phyloP scores from a whole-genome alignment of 2,329 filamentous ascomycete genomes.

The Colletotrichum brevisporum region DNA sequence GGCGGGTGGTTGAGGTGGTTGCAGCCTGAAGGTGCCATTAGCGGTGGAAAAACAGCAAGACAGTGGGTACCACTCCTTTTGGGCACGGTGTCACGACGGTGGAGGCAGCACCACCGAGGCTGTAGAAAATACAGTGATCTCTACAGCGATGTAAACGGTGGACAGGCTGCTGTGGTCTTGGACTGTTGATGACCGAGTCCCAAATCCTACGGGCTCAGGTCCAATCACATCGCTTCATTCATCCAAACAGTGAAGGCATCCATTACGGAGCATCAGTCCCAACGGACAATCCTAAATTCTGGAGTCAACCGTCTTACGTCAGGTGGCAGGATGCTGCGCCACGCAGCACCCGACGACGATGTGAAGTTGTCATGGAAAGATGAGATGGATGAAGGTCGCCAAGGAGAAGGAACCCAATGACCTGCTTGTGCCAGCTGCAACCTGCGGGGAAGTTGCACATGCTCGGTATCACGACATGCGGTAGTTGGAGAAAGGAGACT shows the following conservation, averaged over 20 bases:
- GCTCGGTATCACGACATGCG: neutral
- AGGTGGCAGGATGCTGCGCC: constrained; percentile 10
- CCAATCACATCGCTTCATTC: too few relatives aligned
- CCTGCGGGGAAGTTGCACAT: constrained; percentile 1
- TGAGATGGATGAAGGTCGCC: neutral
- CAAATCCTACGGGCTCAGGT: too few relatives aligned
- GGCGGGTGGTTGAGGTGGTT: constrained; percentile 7
- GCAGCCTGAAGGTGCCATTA: neutral
- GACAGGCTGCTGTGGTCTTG: too few relatives aligned
- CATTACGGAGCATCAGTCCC: neutral
- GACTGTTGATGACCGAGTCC: too few relatives aligned
- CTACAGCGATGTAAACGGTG: neutral
- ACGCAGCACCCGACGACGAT: constrained; percentile 1
- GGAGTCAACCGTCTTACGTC: constrained; percentile 15
- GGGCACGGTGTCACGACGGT: neutral
- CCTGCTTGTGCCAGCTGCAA: constrained; percentile 4
- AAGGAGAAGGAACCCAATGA: constrained; percentile 1
- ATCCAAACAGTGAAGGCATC: too few relatives aligned
- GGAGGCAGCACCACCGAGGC: neutral
- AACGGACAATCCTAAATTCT: neutral
- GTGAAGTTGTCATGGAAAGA: neutral
- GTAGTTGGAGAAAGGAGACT: too few relatives aligned
- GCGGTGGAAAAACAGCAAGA: neutral
- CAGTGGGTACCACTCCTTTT: neutral
- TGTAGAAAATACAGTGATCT: neutral